Evolutionary conservation across 805 yeast genomes (phyloP), one percentile per base, ranked within the genome.

Genomic region (Clavispora phyllophila): DNA sequence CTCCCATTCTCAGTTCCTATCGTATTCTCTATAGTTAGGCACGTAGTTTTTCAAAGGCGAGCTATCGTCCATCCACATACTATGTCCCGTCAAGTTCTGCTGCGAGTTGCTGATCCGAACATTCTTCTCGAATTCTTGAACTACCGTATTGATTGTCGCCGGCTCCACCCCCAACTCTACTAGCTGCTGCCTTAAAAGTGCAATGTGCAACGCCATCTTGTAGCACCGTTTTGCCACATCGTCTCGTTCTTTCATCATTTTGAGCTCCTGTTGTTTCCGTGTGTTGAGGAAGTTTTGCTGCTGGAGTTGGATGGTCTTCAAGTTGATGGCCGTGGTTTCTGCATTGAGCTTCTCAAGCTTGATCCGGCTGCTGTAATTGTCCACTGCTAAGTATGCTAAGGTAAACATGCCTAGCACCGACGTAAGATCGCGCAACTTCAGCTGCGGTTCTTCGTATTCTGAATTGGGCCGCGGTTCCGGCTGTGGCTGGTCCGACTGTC

Each of bases 191-290:
- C 86, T 65, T 26, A 84, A 61, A 60, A 84, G 58, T 2, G 86
- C 87, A 32, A 84, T 72, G 54, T 84, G 91, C 56, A 82, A 63
- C 4, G 76, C 71, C 84, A 82, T 77, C 60, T 78, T 80, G 66
- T 59, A 65, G 68, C 73, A 55, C 67, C 82, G 46, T 69, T 66
- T 60, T 59, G 72, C 53, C 60, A 63, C 65, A 10, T 67, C 71
- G 41, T 69, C 68, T 14, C 84, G 62, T 47, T 78, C 82, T 47
- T 76, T 72, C 23, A 78, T 52, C n/a, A 74, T 62, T 48, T 75
- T 77, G 10, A 74, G 49, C 40, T 78, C 82, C 39, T 75, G 65
- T 54, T 75, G 74, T 61, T 75, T 76, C 44, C 76, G 66, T 36
- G 73, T 75, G 23, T 68, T 70, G 37, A 73, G 68, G 55, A 72